A percentile compares a stretch with the other conserved stretches of the same genome.
Evolutionary conservation across 768 basidiomycete genomes (phyloP).

Genomic region (Suillus weaverae): DNA sequence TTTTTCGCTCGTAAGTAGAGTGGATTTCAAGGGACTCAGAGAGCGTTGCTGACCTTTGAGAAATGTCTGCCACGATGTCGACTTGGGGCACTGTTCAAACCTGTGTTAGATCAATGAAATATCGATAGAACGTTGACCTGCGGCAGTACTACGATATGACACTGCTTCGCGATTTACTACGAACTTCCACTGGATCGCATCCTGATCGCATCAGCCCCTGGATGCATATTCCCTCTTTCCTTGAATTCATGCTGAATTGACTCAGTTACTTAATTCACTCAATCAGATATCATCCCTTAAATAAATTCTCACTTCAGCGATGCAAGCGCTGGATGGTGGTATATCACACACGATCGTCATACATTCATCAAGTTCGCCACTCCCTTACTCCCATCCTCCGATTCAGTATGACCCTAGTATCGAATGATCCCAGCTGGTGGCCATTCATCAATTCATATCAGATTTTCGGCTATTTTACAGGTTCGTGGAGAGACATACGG

Average conservation of each 20-base stretch:
- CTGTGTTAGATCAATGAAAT: no score
- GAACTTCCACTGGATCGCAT: no score
- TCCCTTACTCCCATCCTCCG: not conserved
- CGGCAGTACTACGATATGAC: no score
- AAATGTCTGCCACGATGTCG: no score
- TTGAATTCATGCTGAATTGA: not conserved
- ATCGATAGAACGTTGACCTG: no score
- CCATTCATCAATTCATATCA: not conserved
- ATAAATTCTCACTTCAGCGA: not conserved
- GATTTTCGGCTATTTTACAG: not conserved
- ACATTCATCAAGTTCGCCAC: not conserved
- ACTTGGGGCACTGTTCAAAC: no score
- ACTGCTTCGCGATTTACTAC: no score
- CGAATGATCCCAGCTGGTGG: not conserved
- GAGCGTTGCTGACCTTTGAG: no score
- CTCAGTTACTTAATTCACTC: not conserved
- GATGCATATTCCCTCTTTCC: no score
- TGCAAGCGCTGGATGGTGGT: not conserved
- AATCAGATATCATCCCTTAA: not conserved
- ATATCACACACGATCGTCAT: not conserved
- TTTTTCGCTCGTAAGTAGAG: no score
- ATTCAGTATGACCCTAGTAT: not conserved
- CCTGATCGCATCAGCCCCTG: no score
- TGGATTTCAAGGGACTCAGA: no score
- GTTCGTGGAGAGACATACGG: not conserved